phyloP scores from a whole-genome alignment of 2,329 filamentous ascomycete genomes.

The Gliomastix tumulicola region DNA sequence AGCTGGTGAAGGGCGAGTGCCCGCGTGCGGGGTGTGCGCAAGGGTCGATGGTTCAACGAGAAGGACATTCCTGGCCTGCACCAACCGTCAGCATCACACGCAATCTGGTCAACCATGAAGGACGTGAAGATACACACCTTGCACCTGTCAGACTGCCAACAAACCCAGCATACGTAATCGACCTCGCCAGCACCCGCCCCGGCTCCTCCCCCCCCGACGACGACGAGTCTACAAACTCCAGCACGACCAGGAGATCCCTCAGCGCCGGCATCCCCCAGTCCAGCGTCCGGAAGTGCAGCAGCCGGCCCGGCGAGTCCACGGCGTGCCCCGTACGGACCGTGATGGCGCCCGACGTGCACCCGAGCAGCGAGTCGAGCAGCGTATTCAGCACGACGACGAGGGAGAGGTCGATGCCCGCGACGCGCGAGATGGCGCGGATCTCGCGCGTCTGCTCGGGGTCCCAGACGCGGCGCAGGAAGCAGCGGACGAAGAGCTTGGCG shows the following conservation, averaged over 20 bases:
- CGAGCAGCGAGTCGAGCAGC: conserved; percentile 53
- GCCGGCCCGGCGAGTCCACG: too few species aligned
- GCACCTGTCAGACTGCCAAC: conserved; percentile 45
- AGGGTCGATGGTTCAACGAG: too few species aligned
- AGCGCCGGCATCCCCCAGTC: background rate
- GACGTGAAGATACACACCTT: too few species aligned
- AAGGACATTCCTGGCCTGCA: too few species aligned
- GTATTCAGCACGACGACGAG: conserved; percentile 53
- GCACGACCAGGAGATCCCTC: background rate
- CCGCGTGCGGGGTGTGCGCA: too few species aligned
- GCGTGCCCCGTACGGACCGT: too few species aligned
- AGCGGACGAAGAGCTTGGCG: conserved; percentile 28
- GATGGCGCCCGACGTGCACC: conserved; percentile 50
- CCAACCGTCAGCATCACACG: too few species aligned
- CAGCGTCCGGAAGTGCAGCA: conserved; percentile 36
- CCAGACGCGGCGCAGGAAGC: conserved; percentile 40
- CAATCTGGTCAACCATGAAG: too few species aligned
- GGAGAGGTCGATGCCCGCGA: conserved; percentile 44
- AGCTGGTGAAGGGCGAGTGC: too few species aligned
- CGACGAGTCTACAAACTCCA: conserved; percentile 18
- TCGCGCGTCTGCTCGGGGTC: conserved; percentile 50
- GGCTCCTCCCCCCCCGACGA: too few species aligned
- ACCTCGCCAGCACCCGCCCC: conserved; percentile 31
- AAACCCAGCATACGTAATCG: conserved; percentile 43
- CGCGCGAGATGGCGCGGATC: conserved; percentile 43